Evolutionary conservation across 2,329 filamentous ascomycete genomes (phyloP).

Genomic region (Penicillium sp.): DNA sequence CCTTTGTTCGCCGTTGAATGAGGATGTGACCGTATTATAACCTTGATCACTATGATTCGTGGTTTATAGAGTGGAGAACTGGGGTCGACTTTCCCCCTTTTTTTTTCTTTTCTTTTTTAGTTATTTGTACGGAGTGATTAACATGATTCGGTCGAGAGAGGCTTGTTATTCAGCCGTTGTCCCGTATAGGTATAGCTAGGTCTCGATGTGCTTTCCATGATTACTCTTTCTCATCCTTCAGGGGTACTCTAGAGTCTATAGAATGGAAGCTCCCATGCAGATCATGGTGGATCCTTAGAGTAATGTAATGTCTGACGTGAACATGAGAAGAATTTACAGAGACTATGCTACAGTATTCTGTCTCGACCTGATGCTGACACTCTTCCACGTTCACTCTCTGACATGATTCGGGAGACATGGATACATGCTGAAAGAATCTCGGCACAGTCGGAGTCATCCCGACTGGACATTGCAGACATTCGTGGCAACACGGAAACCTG

Average conservation of each 20-base stretch:
- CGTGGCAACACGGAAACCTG: background rate
- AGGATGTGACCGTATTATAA: background rate
- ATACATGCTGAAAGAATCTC: slow-evolving; percentile 9
- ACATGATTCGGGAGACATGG: background rate
- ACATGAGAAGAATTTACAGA: background rate
- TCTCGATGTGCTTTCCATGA: background rate
- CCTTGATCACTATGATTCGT: background rate
- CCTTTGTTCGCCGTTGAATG: background rate
- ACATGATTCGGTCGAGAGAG: background rate
- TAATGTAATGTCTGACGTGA: slow-evolving; percentile 7
- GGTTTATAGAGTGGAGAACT: background rate
- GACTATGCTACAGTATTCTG: too few relatives aligned
- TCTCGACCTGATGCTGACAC: slow-evolving; percentile 4
- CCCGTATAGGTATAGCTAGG: background rate
- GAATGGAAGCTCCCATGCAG: background rate
- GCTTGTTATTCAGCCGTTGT: background rate
- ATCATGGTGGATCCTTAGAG: slow-evolving; percentile 5
- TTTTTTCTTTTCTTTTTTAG: background rate
- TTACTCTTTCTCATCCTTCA: background rate
- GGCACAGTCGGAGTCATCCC: slow-evolving; percentile 4
- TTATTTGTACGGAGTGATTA: background rate
- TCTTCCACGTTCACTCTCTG: background rate
- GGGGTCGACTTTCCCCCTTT: background rate
- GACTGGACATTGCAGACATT: background rate
- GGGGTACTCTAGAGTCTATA: background rate